Evolutionary conservation across 306 rosid genomes (phyloP).

Genomic region (Arachis stenosperma): DNA sequence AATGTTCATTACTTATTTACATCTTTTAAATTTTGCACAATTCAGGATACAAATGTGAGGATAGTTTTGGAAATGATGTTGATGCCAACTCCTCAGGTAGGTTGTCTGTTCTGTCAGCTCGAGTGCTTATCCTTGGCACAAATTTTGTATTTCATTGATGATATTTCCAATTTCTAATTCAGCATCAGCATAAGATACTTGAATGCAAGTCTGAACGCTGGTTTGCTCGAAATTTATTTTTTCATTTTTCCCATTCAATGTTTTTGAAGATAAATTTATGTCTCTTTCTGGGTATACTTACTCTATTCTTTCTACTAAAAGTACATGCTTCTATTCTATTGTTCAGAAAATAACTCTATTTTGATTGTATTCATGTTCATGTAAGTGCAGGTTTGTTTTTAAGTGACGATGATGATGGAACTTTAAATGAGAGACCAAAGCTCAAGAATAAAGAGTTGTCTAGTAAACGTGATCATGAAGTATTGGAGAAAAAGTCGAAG

Average conservation of each 20-base stretch:
- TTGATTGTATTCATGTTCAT: constrained; percentile 35
- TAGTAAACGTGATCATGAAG: constrained; percentile 42
- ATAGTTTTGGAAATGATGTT: constrained; percentile 64
- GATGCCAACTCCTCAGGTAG: constrained; percentile 60
- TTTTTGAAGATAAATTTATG: neutral
- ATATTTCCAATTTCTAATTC: constrained; percentile 10
- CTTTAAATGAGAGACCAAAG: constrained; percentile 42
- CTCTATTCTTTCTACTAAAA: neutral
- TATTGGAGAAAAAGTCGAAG: constrained; percentile 39
- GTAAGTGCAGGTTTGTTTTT: constrained; percentile 50
- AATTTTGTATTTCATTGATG: neutral
- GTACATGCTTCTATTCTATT: constrained; percentile 6
- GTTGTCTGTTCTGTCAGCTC: constrained; percentile 33
- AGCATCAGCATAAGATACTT: constrained; percentile 6
- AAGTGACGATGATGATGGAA: constrained; percentile 60
- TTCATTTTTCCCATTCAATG: constrained; percentile 4
- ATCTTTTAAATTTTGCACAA: constrained; percentile 4
- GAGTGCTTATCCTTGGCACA: constrained; percentile 23
- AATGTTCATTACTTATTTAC: constrained; percentile 2
- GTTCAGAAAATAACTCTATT: constrained; percentile 14
- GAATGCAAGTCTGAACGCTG: neutral
- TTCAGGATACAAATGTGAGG: constrained; percentile 78
- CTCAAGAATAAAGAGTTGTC: constrained; percentile 36
- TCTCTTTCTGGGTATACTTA: constrained; percentile 1
- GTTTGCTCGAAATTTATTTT: constrained; percentile 6